Evolutionary conservation across 208 protist species (phyloP).

Genomic region (Leishmania amazonensis): DNA sequence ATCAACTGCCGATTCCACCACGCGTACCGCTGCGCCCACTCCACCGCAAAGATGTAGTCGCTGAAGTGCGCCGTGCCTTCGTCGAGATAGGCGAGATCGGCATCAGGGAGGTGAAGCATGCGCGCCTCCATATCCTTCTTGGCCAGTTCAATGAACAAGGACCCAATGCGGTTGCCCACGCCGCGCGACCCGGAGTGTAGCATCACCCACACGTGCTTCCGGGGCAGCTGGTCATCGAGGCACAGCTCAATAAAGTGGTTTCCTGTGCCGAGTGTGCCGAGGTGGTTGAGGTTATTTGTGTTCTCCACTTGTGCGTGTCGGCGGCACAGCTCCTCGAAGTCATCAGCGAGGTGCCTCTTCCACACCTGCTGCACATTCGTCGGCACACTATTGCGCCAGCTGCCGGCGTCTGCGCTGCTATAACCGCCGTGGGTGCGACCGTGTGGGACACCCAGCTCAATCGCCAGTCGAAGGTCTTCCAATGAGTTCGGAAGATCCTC

Average conservation of each 20-base stretch:
- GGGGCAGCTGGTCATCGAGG: conserved; percentile 56
- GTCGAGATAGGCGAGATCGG: conserved; percentile 75
- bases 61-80: conserved; percentile 83
- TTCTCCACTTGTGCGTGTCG: conserved; percentile 46
- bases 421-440: conserved; percentile 76
- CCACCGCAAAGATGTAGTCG: conserved; percentile 82
- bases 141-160: conserved; percentile 80
- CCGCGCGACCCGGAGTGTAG: conserved; percentile 89
- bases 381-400: conserved; percentile 62
- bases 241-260: conserved; percentile 94
- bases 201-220: conserved; percentile 85
- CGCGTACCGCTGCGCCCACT: conserved; percentile 88
- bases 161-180: conserved; percentile 90
- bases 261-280: conserved; percentile 88
- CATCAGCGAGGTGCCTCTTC: conserved; percentile 55
- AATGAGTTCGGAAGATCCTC: conserved; percentile 70
- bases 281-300: conserved; percentile 83
- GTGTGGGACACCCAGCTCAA: conserved; percentile 82
- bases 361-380: conserved; percentile 52
- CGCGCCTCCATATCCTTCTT: conserved; percentile 79
- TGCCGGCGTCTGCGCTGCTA: conserved; percentile 55
- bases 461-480: conserved; percentile 61
- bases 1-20: conserved; percentile 82
- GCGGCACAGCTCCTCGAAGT: conserved; percentile 66
- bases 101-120: conserved; percentile 54